phyloP scores from a whole-genome alignment of 2,329 filamentous ascomycete species.

The Massarina eburnea region DNA sequence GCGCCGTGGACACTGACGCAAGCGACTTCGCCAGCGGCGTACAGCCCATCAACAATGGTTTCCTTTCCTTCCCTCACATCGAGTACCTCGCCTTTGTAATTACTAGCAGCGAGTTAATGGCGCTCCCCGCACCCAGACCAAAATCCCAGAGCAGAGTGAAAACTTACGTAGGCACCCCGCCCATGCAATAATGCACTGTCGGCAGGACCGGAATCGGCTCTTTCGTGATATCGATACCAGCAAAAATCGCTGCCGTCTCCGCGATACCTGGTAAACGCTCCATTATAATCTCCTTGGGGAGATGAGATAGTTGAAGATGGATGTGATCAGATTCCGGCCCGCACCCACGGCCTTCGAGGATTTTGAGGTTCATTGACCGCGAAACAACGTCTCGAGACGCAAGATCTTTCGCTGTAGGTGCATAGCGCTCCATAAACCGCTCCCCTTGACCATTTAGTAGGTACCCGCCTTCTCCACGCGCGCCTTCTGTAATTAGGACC shows the following conservation, averaged over 20 bases:
- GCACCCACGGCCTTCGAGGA: constrained; percentile 49
- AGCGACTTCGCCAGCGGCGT: constrained; percentile 52
- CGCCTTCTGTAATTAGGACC: constrained; percentile 53
- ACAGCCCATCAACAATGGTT: constrained; percentile 48
- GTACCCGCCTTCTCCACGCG: constrained; percentile 54
- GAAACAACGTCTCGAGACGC: constrained; percentile 53
- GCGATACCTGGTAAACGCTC: constrained; percentile 53
- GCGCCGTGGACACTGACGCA: constrained; percentile 54
- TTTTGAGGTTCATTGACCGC: constrained; percentile 53
- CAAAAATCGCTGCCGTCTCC: constrained; percentile 54
- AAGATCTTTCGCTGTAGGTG: constrained; percentile 54
- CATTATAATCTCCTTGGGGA: constrained; percentile 50
- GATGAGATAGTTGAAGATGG: constrained; percentile 51
- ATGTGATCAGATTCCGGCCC: constrained; percentile 53
- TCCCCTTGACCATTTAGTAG: constrained; percentile 53
- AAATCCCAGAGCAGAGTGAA: background rate
- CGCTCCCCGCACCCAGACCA: background rate
- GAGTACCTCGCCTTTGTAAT: constrained; percentile 52
- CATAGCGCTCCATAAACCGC: constrained; percentile 56
- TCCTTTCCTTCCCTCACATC: constrained; percentile 41
- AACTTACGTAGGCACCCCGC: constrained; percentile 48
- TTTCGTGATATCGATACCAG: constrained; percentile 53
- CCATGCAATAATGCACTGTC: constrained; percentile 57
- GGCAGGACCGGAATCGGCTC: constrained; percentile 55
- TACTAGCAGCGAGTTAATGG: constrained; percentile 15